Evolutionary conservation across 2,329 filamentous ascomycete species (phyloP).

Genomic region (Aspergillus aculeatus): DNA sequence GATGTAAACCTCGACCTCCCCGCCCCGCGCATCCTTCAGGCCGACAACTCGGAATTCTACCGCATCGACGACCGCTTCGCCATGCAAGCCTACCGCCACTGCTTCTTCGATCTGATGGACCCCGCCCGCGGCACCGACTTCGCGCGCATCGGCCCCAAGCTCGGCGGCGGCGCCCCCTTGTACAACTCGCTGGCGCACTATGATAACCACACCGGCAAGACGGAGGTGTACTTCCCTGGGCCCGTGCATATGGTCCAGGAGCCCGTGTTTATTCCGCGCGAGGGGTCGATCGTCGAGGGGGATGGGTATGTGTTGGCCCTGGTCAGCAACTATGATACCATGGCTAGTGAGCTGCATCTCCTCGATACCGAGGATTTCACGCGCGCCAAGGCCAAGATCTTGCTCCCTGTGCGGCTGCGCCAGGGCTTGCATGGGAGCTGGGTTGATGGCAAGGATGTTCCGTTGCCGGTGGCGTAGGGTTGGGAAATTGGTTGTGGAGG

Average conservation of each 20-base stretch:
- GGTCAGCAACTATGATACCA: constrained; percentile 24
- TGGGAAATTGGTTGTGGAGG: too few relatives aligned
- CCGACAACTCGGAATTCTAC: constrained; percentile 50
- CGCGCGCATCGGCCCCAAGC: constrained; percentile 21
- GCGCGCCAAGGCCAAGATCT: constrained; percentile 11
- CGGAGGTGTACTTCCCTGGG: constrained; percentile 47
- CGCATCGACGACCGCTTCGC: constrained; percentile 50
- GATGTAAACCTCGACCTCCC: constrained; percentile 24
- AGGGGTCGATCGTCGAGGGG: constrained; percentile 12
- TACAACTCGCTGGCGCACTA: constrained; percentile 52
- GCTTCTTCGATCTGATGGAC: constrained; percentile 48
- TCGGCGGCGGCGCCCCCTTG: constrained; percentile 35
- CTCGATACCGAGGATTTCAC: constrained; percentile 18
- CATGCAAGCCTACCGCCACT: constrained; percentile 36
- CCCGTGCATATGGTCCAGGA: constrained; percentile 35
- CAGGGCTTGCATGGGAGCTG: constrained; percentile 25
- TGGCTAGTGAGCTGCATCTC: constrained; percentile 24
- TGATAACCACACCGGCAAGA: constrained; percentile 34
- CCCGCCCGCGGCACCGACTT: constrained; percentile 34
- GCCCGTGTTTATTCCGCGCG: constrained; percentile 24
- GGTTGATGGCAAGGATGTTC: constrained; percentile 12
- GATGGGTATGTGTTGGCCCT: constrained; percentile 25
- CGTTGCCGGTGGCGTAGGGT: too few relatives aligned
- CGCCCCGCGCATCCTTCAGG: constrained; percentile 18
- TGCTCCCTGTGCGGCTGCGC: constrained; percentile 19